Evolutionary conservation across 495 filamentous ascomycete species (phyloP).

Genomic region (Bryoglossum gracile): DNA sequence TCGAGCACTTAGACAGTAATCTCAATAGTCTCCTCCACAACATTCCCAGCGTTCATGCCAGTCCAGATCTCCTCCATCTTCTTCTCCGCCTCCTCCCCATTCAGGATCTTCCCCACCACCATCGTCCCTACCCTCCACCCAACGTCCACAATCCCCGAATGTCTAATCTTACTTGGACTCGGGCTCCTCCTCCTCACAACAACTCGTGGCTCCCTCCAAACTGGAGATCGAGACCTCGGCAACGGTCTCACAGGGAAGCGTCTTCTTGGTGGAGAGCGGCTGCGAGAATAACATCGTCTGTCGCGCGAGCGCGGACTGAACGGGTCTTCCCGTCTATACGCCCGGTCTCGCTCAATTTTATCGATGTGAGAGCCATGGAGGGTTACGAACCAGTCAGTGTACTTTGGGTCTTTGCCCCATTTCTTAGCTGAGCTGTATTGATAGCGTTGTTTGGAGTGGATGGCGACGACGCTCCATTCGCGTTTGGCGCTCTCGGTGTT

Average conservation of each 20-base stretch:
- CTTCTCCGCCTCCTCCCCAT: conserved; percentile 5
- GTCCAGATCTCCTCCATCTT: conserved; percentile 6
- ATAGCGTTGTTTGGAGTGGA: conserved; percentile 1
- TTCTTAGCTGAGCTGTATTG: conserved; percentile 12
- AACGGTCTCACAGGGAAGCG: neutral
- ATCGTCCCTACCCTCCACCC: too few relatives aligned
- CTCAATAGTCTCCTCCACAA: neutral
- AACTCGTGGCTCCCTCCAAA: too few relatives aligned
- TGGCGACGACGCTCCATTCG: conserved; percentile 6
- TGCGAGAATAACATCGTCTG: neutral
- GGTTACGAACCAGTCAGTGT: conserved; percentile 9
- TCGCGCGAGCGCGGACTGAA: neutral
- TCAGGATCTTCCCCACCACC: conserved; percentile 7
- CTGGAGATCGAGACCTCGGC: neutral
- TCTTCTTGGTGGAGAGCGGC: neutral
- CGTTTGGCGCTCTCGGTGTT: conserved; percentile 6
- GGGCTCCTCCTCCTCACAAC: too few relatives aligned
- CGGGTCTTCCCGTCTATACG: conserved; percentile 6
- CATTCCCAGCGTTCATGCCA: conserved; percentile 4
- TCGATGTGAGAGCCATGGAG: conserved; percentile 11
- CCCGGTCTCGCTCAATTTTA: conserved; percentile 1
- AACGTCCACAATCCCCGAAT: too few relatives aligned
- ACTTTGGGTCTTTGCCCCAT: conserved; percentile 7
- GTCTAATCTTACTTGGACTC: too few relatives aligned
- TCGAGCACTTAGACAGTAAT: too few relatives aligned